Evolutionary conservation across 495 filamentous ascomycete species (phyloP).

Genomic region (Aspergillus leporis): DNA sequence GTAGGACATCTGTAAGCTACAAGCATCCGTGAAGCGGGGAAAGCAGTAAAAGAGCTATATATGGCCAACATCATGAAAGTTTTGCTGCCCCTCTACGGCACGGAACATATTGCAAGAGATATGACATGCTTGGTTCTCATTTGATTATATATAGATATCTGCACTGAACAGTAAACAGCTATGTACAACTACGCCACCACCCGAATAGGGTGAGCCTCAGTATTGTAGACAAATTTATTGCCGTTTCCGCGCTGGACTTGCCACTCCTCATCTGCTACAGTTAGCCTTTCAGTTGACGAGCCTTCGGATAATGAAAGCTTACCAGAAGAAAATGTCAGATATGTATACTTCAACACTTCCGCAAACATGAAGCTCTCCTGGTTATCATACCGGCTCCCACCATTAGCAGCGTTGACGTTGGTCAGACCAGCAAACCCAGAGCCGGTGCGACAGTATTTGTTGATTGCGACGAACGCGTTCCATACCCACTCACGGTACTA

Average conservation of each 20-base stretch:
- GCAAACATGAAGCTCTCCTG: constrained; percentile 93
- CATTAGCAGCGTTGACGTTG: constrained; percentile 64
- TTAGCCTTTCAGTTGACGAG: constrained; percentile 4
- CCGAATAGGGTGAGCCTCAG: constrained; percentile 77
- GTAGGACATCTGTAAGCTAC: too few species aligned
- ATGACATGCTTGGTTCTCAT: too few species aligned
- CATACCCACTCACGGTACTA: constrained; percentile 84
- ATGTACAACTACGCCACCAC: constrained; percentile 32
- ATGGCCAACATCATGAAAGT: too few species aligned
- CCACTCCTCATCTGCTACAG: constrained; percentile 56
- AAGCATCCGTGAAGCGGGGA: too few species aligned
- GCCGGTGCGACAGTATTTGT: constrained; percentile 59
- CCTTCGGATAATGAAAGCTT: neutral
- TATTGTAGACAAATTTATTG: constrained; percentile 78
- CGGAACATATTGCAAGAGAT: too few species aligned
- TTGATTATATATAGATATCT: too few species aligned
- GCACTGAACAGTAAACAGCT: neutral
- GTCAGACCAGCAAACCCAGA: constrained; percentile 66
- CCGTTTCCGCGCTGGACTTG: constrained; percentile 59
- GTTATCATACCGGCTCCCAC: constrained; percentile 64
- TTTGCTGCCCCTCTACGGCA: too few species aligned
- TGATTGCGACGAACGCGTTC: constrained; percentile 75
- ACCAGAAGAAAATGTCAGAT: constrained; percentile 51
- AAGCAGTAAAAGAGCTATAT: too few species aligned
- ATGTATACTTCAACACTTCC: constrained; percentile 85